These are phyloP conservation scores for Barnettozyma sp. DNA, from an alignment of 805 yeast species.

Conservation along the genomic window DNA sequence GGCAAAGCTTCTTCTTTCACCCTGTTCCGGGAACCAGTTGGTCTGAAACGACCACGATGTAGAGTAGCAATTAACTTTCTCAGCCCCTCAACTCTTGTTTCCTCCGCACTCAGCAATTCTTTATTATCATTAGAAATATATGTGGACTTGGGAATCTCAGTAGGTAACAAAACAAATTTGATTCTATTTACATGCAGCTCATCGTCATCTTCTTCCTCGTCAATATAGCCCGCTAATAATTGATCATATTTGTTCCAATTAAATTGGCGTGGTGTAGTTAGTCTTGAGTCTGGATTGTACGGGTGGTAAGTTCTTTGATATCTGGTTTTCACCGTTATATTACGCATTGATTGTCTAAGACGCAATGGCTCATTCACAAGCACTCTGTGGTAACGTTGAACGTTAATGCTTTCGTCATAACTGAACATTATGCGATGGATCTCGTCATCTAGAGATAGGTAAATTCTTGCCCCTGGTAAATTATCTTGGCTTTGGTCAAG, in stretches of 20 bases:
- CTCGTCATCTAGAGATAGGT: constrained; percentile 72
- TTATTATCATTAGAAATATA: constrained; percentile 35
- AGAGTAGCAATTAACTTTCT: constrained; percentile 58
- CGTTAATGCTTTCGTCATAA: constrained; percentile 63
- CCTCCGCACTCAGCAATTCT: constrained; percentile 73
- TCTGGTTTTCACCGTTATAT: constrained; percentile 64
- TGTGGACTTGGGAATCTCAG: constrained; percentile 54
- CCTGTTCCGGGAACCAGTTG: constrained; percentile 30
- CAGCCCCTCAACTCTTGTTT: constrained; percentile 86
- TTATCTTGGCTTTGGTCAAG: constrained; percentile 36
- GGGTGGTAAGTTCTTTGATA: constrained; percentile 62
- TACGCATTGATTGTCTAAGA: constrained; percentile 31
- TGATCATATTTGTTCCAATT: constrained; percentile 95
- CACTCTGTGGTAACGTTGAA: constrained; percentile 59
- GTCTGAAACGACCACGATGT: constrained; percentile 46
- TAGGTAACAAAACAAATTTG: constrained; percentile 80
- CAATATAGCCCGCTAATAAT: constrained; percentile 85
- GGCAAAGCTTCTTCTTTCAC: constrained; percentile 49
- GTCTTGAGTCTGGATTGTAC: constrained; percentile 49
- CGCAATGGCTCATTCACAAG: constrained; percentile 26
- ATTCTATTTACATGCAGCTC: constrained; percentile 50
- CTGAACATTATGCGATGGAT: constrained; percentile 80
- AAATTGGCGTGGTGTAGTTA: constrained; percentile 44
- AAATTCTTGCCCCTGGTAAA: constrained; percentile 56
- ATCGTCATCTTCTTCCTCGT: constrained; percentile 56